Conservation (phyloP, 192 early-diverging fungal species). For the Rhizophagus clarus region DNA sequence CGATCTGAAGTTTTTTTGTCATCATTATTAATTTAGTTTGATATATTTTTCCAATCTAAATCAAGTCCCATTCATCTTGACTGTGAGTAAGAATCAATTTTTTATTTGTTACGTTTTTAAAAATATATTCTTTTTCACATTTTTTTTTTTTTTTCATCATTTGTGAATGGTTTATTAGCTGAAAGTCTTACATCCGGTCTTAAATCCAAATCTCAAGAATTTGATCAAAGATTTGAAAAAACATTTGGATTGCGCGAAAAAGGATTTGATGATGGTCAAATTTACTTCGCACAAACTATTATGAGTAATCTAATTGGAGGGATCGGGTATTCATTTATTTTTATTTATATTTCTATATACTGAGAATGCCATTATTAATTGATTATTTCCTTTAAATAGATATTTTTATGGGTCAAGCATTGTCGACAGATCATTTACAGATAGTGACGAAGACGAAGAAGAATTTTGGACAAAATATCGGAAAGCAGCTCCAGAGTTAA, state of each 20-base stretch:
- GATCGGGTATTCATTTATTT: conserved; percentile 65
- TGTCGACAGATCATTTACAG: conserved; percentile 67
- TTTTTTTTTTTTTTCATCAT: too few relatives aligned
- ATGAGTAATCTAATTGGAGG: conserved; percentile 88
- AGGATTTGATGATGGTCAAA: conserved; percentile 61
- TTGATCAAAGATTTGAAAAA: conserved; percentile 75
- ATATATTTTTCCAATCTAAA: conserved; percentile 53
- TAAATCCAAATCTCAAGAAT: conserved; percentile 40
- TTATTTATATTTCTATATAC: background rate
- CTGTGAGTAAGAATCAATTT: conserved; percentile 6
- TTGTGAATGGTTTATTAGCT: background rate
- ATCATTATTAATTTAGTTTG: conserved; percentile 44
- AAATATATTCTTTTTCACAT: too few relatives aligned
- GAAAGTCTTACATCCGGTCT: conserved; percentile 46
- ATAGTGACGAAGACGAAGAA: conserved; percentile 59
- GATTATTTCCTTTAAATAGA: conserved; percentile 32
- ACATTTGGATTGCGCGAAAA: conserved; percentile 68
- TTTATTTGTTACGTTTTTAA: too few relatives aligned
- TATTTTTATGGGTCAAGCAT: conserved; percentile 80
- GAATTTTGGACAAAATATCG: conserved; percentile 48
- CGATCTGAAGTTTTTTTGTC: background rate
- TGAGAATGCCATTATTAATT: background rate
- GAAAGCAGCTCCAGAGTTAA: conserved; percentile 54
- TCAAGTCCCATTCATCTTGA: conserved; percentile 33
- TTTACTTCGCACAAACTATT: conserved; percentile 73